Evolutionary conservation across 495 filamentous ascomycete species (phyloP).

Genomic region (Penicillium pancosmium): DNA sequence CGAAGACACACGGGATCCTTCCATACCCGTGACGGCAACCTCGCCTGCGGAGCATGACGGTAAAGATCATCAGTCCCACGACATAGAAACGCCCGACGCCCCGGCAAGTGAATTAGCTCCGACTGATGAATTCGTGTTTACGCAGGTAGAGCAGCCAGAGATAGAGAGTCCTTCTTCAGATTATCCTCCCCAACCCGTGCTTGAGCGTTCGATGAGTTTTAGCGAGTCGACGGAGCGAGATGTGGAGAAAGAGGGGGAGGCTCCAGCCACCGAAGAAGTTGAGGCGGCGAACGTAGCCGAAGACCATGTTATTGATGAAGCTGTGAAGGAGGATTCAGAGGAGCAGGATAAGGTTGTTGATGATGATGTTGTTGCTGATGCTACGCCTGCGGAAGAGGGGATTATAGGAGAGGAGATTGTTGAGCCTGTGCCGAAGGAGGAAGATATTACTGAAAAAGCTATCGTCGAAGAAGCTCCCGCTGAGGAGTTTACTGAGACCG

Average conservation of each 20-base stretch:
- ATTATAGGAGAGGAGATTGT: slow-evolving; percentile 5
- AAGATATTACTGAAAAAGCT: slow-evolving; percentile 9
- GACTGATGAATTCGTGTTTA: slow-evolving; percentile 55
- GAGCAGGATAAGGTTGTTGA: slow-evolving; percentile 4
- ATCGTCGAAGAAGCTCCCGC: slow-evolving; percentile 12
- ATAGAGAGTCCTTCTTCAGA: slow-evolving; percentile 38
- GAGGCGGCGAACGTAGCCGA: slow-evolving; percentile 3
- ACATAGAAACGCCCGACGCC: slow-evolving; percentile 38
- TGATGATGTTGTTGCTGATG: background rate
- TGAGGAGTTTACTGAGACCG: slow-evolving; percentile 8
- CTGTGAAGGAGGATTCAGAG: slow-evolving; percentile 8
- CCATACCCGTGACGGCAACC: slow-evolving; percentile 35
- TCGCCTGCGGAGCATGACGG: slow-evolving; percentile 51
- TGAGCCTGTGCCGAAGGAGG: background rate
- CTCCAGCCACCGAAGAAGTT: slow-evolving; percentile 3
- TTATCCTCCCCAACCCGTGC: slow-evolving; percentile 40
- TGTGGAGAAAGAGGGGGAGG: slow-evolving; percentile 16
- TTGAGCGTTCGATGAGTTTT: slow-evolving; percentile 33
- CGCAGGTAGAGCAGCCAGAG: slow-evolving; percentile 51
- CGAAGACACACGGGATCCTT: slow-evolving; percentile 32
- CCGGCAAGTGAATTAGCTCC: slow-evolving; percentile 46
- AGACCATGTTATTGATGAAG: slow-evolving; percentile 4
- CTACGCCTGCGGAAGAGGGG: background rate
- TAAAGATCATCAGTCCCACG: slow-evolving; percentile 55
- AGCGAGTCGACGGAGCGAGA: slow-evolving; percentile 20